Base-by-base conservation (phyloP, 148 eudicot species). In the Talinum fruticosum region DNA sequence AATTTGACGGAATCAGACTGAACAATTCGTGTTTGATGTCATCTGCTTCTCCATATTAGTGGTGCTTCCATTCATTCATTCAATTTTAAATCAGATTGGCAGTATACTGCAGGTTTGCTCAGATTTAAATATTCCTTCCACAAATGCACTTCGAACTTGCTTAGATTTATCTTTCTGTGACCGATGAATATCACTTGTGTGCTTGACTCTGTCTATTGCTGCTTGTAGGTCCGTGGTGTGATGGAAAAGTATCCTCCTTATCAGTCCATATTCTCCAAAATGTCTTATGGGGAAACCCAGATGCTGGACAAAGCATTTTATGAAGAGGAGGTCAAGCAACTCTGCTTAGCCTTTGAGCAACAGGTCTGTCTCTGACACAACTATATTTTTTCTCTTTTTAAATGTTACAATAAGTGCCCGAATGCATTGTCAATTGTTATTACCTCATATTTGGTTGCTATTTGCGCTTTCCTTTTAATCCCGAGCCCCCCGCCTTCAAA, bases 221-320 rank as follows among this genome's bases (percentile, higher is more conserved):
- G n/a, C 33, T 23, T 54, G 26, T 72, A 94, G 98, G 98, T 94
- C 71, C 98, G 98, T 80, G 90, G 85, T 80, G 95, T 80, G 66
- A 94, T 94, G 97, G 98, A 94, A 76, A 94, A 94, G 69, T 94
- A 94, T 74, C 97, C 97, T 67, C 97, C 96, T 73, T 92, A 90
- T 49, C 97, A 90, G 84, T 78, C 97, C 75, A 85, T 94, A 72
- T 94, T 92, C 76, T 73, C 93, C 68, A 90, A 90, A 83, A 77
- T 92, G 79, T 92, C 97, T 38, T 94, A 92, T 73, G 98, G 98
- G 78, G 98, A 94, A 86, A 94, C 92, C 81, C 98, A 94, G 87
- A 88, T 94, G 91, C 96, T 94, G 36, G 98, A 94, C 87, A 94
- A 94, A 87, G 98, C 97, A 26, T 94, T 92, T 73, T 92, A 92